Conservation (phyloP, 192 early-diverging fungal species). For the Linnemannia zychae region DNA sequence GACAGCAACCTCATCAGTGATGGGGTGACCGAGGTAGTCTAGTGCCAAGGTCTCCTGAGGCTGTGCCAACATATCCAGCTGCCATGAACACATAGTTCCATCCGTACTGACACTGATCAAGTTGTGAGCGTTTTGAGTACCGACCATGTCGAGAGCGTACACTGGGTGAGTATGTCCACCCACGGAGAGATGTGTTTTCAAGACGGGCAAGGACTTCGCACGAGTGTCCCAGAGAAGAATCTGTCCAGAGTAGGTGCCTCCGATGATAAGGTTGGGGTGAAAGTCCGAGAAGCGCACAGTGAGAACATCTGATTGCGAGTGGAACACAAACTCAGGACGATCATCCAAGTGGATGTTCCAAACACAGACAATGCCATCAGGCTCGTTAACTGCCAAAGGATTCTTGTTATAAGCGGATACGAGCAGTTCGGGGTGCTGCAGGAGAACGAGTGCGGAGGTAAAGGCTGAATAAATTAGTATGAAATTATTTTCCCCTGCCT, state of each 20-base stretch:
- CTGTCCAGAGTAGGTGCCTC: slow-evolving; percentile 98
- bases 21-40: slow-evolving; percentile 77
- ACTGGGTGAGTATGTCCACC: slow-evolving; percentile 98
- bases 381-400: slow-evolving; percentile 84
- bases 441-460: neutral
- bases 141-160: slow-evolving; percentile 89
- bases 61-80: slow-evolving; percentile 97
- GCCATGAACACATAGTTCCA: slow-evolving; percentile 97
- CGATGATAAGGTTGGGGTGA: slow-evolving; percentile 93
- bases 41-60: slow-evolving; percentile 93
- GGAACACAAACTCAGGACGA: slow-evolving; percentile 96
- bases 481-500: neutral
- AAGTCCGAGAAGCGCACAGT: slow-evolving; percentile 92
- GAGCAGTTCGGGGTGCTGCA: slow-evolving; percentile 87
- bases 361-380: slow-evolving; percentile 93
- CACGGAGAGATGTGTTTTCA: slow-evolving; percentile 93
- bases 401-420: slow-evolving; percentile 96
- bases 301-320: slow-evolving; percentile 93
- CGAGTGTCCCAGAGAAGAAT: slow-evolving; percentile 98
- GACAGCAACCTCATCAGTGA: slow-evolving; percentile 94
- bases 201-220: slow-evolving; percentile 88
- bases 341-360: slow-evolving; percentile 93
- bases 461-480: neutral
- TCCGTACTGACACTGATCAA: slow-evolving; percentile 95
- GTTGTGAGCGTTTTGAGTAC: slow-evolving; percentile 96